These are phyloP conservation scores for Komagataella mondaviorum DNA, from an alignment of 805 yeast species.

Conservation along the genomic window DNA sequence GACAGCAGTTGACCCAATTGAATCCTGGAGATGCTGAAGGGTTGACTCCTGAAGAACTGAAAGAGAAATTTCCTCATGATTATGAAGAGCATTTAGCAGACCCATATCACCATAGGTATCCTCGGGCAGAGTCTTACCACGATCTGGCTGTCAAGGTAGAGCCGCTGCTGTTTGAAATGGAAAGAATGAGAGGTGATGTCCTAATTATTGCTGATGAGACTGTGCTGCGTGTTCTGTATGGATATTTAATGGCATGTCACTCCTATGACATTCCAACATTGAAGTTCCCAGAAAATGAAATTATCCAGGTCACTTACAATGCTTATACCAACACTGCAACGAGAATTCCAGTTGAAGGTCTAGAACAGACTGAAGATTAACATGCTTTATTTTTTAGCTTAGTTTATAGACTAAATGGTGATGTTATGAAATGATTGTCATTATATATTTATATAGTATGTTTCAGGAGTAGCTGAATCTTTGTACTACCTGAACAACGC, in stretches of 20 bases:
- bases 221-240: constrained; percentile 78
- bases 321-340: constrained; percentile 70
- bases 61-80: constrained; percentile 52
- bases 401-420: background rate
- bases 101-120: constrained; percentile 87
- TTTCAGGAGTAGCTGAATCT: too few relatives aligned
- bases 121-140: constrained; percentile 90
- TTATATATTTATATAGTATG: background rate
- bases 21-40: constrained; percentile 84
- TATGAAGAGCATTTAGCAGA: constrained; percentile 51
- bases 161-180: constrained; percentile 87
- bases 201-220: constrained; percentile 90
- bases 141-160: constrained; percentile 92
- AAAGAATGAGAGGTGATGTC: constrained; percentile 77
- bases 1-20: constrained; percentile 75
- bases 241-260: constrained; percentile 87
- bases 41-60: constrained; percentile 46
- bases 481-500: too few relatives aligned
- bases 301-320: constrained; percentile 77
- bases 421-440: background rate
- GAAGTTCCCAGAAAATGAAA: constrained; percentile 66
- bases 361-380: constrained; percentile 1
- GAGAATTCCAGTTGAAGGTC: constrained; percentile 26
- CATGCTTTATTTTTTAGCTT: background rate
- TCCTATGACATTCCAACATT: constrained; percentile 76